Evolutionary conservation across 2,329 filamentous ascomycete genomes (phyloP).

Genomic region (Alternaria burnsii): DNA sequence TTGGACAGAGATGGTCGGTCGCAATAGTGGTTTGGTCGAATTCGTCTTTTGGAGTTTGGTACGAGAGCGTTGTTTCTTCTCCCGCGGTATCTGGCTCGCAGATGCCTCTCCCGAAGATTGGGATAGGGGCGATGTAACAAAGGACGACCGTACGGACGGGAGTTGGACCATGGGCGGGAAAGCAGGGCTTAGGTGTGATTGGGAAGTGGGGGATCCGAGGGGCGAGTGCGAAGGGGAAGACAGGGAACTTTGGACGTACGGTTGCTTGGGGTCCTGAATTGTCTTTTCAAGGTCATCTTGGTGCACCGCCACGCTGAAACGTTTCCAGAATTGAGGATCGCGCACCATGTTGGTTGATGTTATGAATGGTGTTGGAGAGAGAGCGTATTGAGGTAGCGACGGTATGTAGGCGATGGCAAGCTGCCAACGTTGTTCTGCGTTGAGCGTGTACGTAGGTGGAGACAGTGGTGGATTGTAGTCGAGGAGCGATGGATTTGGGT

Average conservation of each 20-base stretch:
- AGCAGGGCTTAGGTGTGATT: conserved; percentile 22
- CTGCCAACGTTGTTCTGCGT: not conserved
- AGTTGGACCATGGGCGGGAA: conserved; percentile 15
- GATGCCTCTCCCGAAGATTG: not conserved
- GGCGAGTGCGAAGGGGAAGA: conserved; percentile 24
- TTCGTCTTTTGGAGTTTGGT: conserved; percentile 23
- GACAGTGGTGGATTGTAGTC: not conserved
- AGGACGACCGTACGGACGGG: not conserved
- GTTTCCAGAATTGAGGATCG: conserved; percentile 68
- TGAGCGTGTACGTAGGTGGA: not conserved
- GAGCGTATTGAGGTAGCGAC: not conserved
- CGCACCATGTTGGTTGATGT: conserved; percentile 55
- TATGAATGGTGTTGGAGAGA: not conserved
- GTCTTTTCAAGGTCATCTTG: conserved; percentile 59
- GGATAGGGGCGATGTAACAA: not conserved
- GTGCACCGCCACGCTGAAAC: conserved; percentile 67
- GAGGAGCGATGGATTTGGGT: not conserved
- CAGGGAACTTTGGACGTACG: conserved; percentile 47
- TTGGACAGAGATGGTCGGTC: conserved; percentile 5
- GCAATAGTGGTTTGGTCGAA: conserved; percentile 16
- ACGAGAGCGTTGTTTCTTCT: not conserved
- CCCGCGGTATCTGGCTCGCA: not conserved
- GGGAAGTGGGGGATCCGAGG: conserved; percentile 30
- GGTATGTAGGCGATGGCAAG: not conserved
- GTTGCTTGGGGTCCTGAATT: conserved; percentile 44